These are phyloP conservation scores for Cladosporium sp. DNA, from an alignment of 2,329 filamentous ascomycete genomes.

Conservation along the genomic window DNA sequence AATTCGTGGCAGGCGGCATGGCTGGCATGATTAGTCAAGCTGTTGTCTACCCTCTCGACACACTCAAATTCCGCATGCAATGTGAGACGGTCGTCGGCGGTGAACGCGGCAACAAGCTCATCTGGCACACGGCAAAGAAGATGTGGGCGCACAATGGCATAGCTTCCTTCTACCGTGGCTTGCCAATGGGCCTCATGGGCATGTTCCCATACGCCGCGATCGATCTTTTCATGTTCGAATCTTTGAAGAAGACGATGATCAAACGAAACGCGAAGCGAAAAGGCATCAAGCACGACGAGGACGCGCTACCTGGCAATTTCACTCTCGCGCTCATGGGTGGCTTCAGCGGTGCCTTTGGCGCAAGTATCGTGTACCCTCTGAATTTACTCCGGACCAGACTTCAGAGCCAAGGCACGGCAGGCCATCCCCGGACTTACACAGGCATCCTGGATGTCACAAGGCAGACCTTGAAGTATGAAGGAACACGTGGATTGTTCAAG, in stretches of 20 bases:
- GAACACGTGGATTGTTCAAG: constrained; percentile 82
- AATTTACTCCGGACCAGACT: constrained; percentile 88
- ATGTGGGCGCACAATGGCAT: constrained; percentile 77
- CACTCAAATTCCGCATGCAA: constrained; percentile 80
- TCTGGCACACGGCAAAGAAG: constrained; percentile 75
- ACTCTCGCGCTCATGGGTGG: constrained; percentile 85
- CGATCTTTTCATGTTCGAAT: constrained; percentile 92
- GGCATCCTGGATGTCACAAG: constrained; percentile 84
- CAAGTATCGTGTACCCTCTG: constrained; percentile 89
- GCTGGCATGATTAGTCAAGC: constrained; percentile 95
- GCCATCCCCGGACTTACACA: constrained; percentile 79
- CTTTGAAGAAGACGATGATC: constrained; percentile 73
- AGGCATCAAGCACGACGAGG: constrained; percentile 77
- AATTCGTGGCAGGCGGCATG: constrained; percentile 84
- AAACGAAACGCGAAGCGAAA: constrained; percentile 62
- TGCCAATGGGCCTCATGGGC: constrained; percentile 88
- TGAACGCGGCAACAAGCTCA: constrained; percentile 73
- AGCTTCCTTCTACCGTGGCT: constrained; percentile 77
- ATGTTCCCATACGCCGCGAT: constrained; percentile 99
- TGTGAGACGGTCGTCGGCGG: constrained; percentile 89
- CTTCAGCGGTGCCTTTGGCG: constrained; percentile 84
- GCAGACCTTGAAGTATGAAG: constrained; percentile 79
- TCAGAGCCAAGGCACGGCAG: constrained; percentile 13
- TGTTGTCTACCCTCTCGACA: constrained; percentile 90
- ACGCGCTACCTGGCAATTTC: constrained; percentile 70